Percentiles rank a stretch among this genome's conserved stretches.
Evolutionary conservation across 2,329 filamentous ascomycete species (phyloP).

Genomic region (Achaetomium macrosporum): DNA sequence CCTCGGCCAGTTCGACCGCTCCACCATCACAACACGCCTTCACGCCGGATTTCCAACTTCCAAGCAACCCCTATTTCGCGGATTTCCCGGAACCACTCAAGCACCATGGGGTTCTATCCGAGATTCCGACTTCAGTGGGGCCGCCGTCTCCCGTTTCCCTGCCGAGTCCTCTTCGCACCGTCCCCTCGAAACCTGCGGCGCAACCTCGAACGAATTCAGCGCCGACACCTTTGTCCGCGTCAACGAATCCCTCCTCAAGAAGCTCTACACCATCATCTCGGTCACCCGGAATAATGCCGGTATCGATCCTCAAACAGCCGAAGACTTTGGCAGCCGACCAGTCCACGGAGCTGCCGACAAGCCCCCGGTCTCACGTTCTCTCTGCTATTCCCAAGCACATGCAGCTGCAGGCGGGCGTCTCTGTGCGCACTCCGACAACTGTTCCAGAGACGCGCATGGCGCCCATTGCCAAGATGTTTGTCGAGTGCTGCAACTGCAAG

Average conservation of each 20-base stretch:
- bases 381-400: conserved; percentile 27
- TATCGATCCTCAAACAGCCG: conserved; percentile 26
- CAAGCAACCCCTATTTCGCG: conserved; percentile 12
- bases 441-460: conserved; percentile 18
- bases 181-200: not conserved
- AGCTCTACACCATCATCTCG: conserved; percentile 2
- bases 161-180: conserved; percentile 5
- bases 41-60: conserved; percentile 5
- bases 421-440: conserved; percentile 5
- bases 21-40: conserved; percentile 7
- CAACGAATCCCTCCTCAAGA: conserved; percentile 1
- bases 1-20: conserved; percentile 3
- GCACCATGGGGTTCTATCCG: not conserved
- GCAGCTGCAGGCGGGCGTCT: conserved; percentile 18
- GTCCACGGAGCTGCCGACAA: not conserved
- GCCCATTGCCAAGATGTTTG: conserved; percentile 56
- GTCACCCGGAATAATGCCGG: conserved; percentile 11
- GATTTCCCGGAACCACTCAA: conserved; percentile 4
- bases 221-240: not conserved
- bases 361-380: conserved; percentile 15
- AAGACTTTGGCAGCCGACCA: conserved; percentile 10
- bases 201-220: conserved; percentile 13
- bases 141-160: conserved; percentile 13
- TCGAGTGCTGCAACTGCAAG: conserved; percentile 59
- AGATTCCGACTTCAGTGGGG: conserved; percentile 4